Base-by-base conservation (phyloP, 106 monocot species). In the Acorus calamus region DNA sequence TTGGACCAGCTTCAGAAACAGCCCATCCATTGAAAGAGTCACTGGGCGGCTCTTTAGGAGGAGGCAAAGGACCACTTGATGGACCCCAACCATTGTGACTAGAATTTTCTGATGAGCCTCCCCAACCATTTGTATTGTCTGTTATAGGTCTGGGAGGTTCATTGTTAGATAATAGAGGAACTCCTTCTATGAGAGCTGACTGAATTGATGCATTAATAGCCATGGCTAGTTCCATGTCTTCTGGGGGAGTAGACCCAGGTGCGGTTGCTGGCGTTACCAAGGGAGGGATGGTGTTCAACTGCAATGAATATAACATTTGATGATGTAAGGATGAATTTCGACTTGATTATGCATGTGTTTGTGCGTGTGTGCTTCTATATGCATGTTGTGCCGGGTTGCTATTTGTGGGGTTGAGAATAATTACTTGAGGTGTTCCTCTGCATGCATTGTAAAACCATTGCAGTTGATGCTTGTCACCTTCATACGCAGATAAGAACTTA, bases 401-500 rank as follows among this genome's bases (percentile, higher is more conserved):
- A 11, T 46, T 4, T 7, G 44, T 46, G 7, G 47, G n/a, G 14
- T 3, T 62, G 47, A 44, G n/a, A 10, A 3, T 62, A 12, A 11
- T 65, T 87, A 92, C 98, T 83, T 83, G 92, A 59, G 47, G 9
- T 42, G 83, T 60, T 62, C 92, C 98, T 63, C 57, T 78, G 66
- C 92, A 98, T 59, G 85, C 92, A 79, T 79, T 81, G 67, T 81
- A 86, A 57, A 98, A 80, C 69, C 60, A 71, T 44, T 62, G 77
- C 8, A 98, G 9, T 74, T 98, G 98, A 48, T 78, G 77, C 63
- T 81, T 92, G 70, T 98, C 92, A 56, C 98, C 85, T 83, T 92
- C 98, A 56, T 62, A 42, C 70, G 56, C 98, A 56, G 92, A 77
- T 61, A 86, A 77, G 63, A 98, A 77, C 56, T 83, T 88, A 61